Evolutionary conservation across 352 stramenopile species (phyloP), one percentile per base, ranked within the genome.

Genomic region (Pythium pyrilobum): DNA sequence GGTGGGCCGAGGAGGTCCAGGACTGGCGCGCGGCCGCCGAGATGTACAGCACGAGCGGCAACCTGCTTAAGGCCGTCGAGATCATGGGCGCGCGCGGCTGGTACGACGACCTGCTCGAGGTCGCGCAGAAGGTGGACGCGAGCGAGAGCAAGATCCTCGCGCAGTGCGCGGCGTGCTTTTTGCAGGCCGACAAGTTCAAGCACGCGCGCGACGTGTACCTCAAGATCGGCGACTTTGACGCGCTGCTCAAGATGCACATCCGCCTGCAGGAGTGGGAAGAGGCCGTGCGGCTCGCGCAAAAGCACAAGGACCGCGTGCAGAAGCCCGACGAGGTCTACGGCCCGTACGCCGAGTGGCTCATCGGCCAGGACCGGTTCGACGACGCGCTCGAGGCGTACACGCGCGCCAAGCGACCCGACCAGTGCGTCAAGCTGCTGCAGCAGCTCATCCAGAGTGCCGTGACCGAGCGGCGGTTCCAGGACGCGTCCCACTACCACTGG

Each of bases 401-500:
- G 13, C 74, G 81, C 38, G 86, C 81, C 3, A 76, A 83, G 31
- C 69, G 87, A 28, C 79, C 77, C 5, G 90, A 98, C 47, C 70
- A 97, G 40, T 93, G 85, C 65, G 65, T 73, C 11, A 72, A 67
- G 24, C 57, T 98, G 50, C 77, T 98, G n/a, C 59, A 62, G 29
- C 81, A 97, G 62, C 64, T 98, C 3, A 95, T 96, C 37, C 66
- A 87, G 31, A 97, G 96, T 50, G 85, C 94, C 11, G 85, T 97
- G 7, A 62, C 50, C 7, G 90, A 97, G 62, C 64, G 65, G 15
- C 74, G 90, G 16, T 98, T 95, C 59, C 70, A 89, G 28, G 87
- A 97, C 48, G 92, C 92, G 18, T 77, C 88, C 7, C 96, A 97
- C 69, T 98, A 97, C 63, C 86, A 97, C 67, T 97, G 82, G 81